Evolutionary conservation across 805 yeast species (phyloP).

Genomic region (Metschnikowia borealis): DNA sequence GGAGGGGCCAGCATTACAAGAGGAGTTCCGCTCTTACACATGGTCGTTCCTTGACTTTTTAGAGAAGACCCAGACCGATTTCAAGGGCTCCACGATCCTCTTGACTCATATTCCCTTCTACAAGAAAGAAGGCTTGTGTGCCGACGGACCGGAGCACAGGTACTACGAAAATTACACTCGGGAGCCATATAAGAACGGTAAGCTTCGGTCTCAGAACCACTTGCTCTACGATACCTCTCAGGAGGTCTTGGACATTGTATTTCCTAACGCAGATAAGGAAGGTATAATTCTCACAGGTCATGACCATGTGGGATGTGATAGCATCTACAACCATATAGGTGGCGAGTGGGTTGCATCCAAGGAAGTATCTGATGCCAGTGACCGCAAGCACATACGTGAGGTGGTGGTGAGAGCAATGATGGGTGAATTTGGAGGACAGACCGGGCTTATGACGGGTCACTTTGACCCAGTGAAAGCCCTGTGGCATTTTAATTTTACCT

Average conservation of each 20-base stretch:
- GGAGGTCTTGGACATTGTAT: conserved; percentile 65
- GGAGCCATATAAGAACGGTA: conserved; percentile 67
- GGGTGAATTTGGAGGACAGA: conserved; percentile 93
- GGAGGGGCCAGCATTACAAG: conserved; percentile 87
- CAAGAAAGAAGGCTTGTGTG: conserved; percentile 77
- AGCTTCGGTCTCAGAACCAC: conserved; percentile 82
- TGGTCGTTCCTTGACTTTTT: conserved; percentile 70
- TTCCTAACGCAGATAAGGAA: conserved; percentile 54
- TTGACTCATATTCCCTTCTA: conserved; percentile 88
- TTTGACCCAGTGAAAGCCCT: conserved; percentile 38
- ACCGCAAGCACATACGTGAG: conserved; percentile 53
- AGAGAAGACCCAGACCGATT: conserved; percentile 42
- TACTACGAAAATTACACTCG: conserved; percentile 48
- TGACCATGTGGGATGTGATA: conserved; percentile 92
- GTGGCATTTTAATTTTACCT: conserved; percentile 67
- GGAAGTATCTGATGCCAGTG: conserved; percentile 21
- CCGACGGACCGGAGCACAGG: conserved; percentile 70
- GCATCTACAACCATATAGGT: conserved; percentile 48
- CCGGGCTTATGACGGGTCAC: conserved; percentile 79
- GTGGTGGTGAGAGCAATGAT: conserved; percentile 87
- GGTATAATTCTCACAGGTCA: conserved; percentile 92
- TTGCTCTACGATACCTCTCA: conserved; percentile 63
- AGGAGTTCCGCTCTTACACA: conserved; percentile 60
- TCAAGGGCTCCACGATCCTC: conserved; percentile 75
- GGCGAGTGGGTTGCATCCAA: conserved; percentile 61